Conservation (phyloP, 176 grass and related monocot species). For the Avena atlantica region DNA sequence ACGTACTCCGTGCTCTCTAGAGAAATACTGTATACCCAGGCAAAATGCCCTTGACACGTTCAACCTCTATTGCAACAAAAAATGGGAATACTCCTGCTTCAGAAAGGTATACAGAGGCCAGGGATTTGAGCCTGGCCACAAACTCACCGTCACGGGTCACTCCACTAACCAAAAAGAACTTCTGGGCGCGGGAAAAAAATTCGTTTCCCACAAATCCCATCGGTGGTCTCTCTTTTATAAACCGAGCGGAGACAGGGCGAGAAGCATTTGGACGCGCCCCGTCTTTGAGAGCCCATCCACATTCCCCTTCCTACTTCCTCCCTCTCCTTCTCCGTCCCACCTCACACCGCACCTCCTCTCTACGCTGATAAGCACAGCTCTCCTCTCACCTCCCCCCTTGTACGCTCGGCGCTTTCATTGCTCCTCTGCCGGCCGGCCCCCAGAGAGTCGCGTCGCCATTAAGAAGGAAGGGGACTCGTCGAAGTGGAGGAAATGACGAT, state of each 20-base stretch:
- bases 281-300: conserved; percentile 14
- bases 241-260: background rate
- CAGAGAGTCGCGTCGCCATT: background rate
- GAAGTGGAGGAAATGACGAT: conserved; percentile 53
- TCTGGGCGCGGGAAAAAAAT: background rate
- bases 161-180: background rate
- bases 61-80: background rate
- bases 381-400: background rate
- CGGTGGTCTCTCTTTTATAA: conserved; percentile 44
- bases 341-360: conserved; percentile 14
- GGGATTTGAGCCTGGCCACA: background rate
- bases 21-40: too few species aligned
- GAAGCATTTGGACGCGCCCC: background rate
- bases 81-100: background rate
- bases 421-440: conserved; percentile 8
- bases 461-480: background rate
- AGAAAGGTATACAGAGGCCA: background rate
- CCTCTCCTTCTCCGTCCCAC: conserved; percentile 18
- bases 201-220: background rate
- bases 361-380: conserved; percentile 29
- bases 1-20: too few species aligned
- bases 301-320: background rate
- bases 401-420: conserved; percentile 30
- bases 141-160: background rate
- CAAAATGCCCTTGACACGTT: too few species aligned